Percentiles rank a stretch among this genome's conserved stretches.
These are phyloP conservation scores for Penicillium lividum DNA, from an alignment of 495 filamentous ascomycete species.

Conservation along the genomic window DNA sequence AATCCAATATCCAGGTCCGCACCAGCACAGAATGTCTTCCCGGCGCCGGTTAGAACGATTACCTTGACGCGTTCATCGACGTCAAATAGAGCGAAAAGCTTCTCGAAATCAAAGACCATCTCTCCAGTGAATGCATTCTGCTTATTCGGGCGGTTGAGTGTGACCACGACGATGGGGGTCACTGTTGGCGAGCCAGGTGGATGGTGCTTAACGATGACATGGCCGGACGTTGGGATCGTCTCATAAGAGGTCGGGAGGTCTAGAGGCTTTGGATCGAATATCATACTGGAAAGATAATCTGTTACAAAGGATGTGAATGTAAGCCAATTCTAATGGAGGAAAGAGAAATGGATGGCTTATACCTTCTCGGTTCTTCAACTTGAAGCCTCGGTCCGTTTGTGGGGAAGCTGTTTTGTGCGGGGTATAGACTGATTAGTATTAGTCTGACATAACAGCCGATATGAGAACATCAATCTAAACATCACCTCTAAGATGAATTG, in stretches of 20 bases:
- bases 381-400: not conserved
- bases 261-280: conserved; percentile 20
- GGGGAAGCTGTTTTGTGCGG: not conserved
- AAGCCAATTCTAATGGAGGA: no score
- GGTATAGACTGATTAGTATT: not conserved
- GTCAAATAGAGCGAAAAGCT: conserved; percentile 55
- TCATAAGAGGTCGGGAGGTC: conserved; percentile 41
- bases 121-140: conserved; percentile 63
- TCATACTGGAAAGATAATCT: conserved; percentile 2
- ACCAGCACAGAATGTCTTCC: conserved; percentile 65
- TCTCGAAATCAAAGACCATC: conserved; percentile 57
- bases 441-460: not conserved
- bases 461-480: no score
- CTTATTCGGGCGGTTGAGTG: conserved; percentile 57
- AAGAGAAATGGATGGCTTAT: no score
- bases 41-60: conserved; percentile 59
- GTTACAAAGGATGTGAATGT: not conserved
- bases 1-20: conserved; percentile 62
- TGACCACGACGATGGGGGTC: conserved; percentile 58
- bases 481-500: no score
- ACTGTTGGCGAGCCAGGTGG: conserved; percentile 46
- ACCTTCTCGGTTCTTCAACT: not conserved
- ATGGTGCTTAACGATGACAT: conserved; percentile 57
- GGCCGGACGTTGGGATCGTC: conserved; percentile 42
- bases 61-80: conserved; percentile 57